phyloP scores from a whole-genome alignment of 495 filamentous ascomycete species.

The Letharia columbiana region DNA sequence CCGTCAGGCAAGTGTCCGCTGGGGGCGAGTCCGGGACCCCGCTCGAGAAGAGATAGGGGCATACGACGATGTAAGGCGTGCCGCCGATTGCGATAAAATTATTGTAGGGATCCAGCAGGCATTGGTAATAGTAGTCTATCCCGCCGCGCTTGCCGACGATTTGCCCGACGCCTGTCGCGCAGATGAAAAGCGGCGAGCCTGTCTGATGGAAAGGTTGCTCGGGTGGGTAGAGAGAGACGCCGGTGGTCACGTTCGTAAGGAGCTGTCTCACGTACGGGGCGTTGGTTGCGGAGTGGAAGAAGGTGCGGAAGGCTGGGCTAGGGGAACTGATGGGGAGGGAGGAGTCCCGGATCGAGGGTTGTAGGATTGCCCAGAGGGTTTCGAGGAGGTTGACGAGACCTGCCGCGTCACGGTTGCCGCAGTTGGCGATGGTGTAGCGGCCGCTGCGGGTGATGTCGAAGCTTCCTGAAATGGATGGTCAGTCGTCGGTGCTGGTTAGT shows the following conservation, averaged over 20 bases:
- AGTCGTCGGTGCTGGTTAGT: background rate
- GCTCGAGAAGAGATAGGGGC: background rate
- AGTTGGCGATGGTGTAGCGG: conserved; percentile 1
- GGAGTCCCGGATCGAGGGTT: background rate
- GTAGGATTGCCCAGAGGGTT: background rate
- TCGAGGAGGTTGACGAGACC: background rate
- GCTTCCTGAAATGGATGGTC: background rate
- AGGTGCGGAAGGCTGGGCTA: background rate
- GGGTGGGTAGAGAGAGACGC: background rate
- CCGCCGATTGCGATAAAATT: background rate
- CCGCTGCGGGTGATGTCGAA: background rate
- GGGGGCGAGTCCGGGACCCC: background rate
- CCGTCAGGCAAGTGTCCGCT: background rate
- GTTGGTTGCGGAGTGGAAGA: background rate
- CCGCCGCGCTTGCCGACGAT: background rate
- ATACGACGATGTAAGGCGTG: background rate
- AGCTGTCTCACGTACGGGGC: background rate
- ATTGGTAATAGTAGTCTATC: background rate
- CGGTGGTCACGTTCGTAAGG: background rate
- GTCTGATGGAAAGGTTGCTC: background rate
- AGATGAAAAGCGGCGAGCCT: background rate
- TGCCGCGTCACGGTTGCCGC: background rate
- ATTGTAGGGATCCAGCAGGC: background rate
- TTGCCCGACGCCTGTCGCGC: background rate
- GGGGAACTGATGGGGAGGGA: background rate